Conservation (phyloP, 2,329 filamentous ascomycete genomes). For the Xylariaceae sp. region DNA sequence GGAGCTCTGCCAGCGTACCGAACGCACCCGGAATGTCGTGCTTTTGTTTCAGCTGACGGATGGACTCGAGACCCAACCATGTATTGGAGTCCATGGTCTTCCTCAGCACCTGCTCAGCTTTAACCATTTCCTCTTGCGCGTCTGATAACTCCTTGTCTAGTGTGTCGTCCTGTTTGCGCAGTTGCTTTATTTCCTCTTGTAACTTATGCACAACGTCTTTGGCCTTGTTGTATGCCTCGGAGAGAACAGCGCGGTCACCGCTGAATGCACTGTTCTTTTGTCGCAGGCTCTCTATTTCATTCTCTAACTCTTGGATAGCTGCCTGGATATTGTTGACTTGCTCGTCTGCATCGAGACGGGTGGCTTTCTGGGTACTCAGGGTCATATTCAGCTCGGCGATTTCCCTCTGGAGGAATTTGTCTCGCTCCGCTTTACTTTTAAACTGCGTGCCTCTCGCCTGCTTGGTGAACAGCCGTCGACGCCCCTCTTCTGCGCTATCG, state of each 20-base stretch:
- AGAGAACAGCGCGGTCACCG: conserved; percentile 64
- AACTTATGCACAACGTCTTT: conserved; percentile 74
- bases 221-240: conserved; percentile 68
- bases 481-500: conserved; percentile 67
- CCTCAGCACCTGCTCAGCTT: conserved; percentile 70
- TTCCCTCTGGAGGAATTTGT: conserved; percentile 74
- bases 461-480: conserved; percentile 81
- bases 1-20: conserved; percentile 87
- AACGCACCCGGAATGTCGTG: conserved; percentile 80
- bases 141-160: conserved; percentile 72
- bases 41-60: conserved; percentile 75
- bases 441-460: conserved; percentile 86
- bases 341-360: conserved; percentile 77
- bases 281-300: conserved; percentile 64
- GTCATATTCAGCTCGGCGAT: conserved; percentile 74
- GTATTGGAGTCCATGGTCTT: conserved; percentile 88
- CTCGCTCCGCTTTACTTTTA: conserved; percentile 80
- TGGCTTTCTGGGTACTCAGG: conserved; percentile 74
- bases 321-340: conserved; percentile 68
- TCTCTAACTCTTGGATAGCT: conserved; percentile 67
- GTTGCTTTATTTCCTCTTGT: conserved; percentile 77
- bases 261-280: conserved; percentile 73
- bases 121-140: conserved; percentile 69
- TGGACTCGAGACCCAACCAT: conserved; percentile 77
- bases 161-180: conserved; percentile 86